Percentiles rank a stretch among this genome's conserved stretches.
Evolutionary conservation across 208 protist species (phyloP).

Genomic region (Trypanosoma lewisi): DNA sequence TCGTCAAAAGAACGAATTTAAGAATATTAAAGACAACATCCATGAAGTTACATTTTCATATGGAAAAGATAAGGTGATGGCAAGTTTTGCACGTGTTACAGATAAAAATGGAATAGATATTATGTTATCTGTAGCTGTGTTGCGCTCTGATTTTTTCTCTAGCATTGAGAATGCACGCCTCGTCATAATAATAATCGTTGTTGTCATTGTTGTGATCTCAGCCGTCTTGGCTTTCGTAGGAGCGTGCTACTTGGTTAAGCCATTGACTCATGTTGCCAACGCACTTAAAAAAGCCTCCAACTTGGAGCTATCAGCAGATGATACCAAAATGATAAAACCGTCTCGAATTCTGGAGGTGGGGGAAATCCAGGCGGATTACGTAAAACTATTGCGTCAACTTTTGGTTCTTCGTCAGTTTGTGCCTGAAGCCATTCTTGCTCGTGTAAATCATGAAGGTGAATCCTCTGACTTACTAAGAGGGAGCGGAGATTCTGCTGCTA

Average conservation of each 20-base stretch:
- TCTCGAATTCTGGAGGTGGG: slow-evolving; percentile 23
- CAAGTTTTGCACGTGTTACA: slow-evolving; percentile 50
- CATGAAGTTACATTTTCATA: slow-evolving; percentile 40
- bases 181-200: slow-evolving; percentile 29
- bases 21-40: slow-evolving; percentile 21
- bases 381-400: slow-evolving; percentile 22
- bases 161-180: slow-evolving; percentile 34
- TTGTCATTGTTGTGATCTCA: no score
- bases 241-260: no score
- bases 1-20: slow-evolving; percentile 19
- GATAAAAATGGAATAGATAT: slow-evolving; percentile 59
- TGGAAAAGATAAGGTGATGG: slow-evolving; percentile 30
- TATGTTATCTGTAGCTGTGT: slow-evolving; percentile 46
- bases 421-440: slow-evolving; percentile 23
- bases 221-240: no score
- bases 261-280: no score
- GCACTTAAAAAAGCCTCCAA: no score
- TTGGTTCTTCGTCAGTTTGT: slow-evolving; percentile 20
- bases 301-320: slow-evolving; percentile 28
- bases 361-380: slow-evolving; percentile 23
- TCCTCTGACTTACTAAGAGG: neutral
- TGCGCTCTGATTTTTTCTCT: slow-evolving; percentile 53
- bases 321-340: slow-evolving; percentile 10
- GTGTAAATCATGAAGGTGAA: neutral
- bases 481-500: neutral